These are phyloP conservation scores for Cyclocybe cylindracea DNA, from an alignment of 768 basidiomycete genomes.

Conservation along the genomic window DNA sequence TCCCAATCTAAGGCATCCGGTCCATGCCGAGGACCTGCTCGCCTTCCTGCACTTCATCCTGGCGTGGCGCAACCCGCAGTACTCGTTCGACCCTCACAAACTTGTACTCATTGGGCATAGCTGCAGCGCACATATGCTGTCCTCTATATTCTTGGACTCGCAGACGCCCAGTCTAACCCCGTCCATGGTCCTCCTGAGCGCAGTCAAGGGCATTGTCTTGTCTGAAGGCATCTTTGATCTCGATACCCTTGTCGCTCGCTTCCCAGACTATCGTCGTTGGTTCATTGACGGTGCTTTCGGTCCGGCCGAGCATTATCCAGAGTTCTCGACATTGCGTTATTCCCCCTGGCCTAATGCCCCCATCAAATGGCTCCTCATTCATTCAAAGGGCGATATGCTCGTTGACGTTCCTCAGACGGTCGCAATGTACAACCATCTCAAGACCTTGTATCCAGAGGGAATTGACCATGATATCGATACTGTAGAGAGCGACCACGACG, in stretches of 20 bases:
- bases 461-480: slow-evolving; percentile 36
- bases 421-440: slow-evolving; percentile 58
- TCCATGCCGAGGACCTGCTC: slow-evolving; percentile 68
- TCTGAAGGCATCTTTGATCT: slow-evolving; percentile 84
- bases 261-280: slow-evolving; percentile 69
- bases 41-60: slow-evolving; percentile 59
- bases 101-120: slow-evolving; percentile 77
- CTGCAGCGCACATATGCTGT: slow-evolving; percentile 80
- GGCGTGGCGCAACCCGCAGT: slow-evolving; percentile 42
- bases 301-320: slow-evolving; percentile 42
- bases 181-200: slow-evolving; percentile 35
- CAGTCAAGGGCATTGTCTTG: slow-evolving; percentile 55
- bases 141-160: slow-evolving; percentile 65
- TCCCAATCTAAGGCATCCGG: slow-evolving; percentile 59
- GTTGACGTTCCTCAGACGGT: slow-evolving; percentile 66
- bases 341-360: slow-evolving; percentile 31
- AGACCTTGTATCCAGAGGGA: slow-evolving; percentile 23
- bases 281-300: slow-evolving; percentile 73
- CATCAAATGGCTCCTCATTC: slow-evolving; percentile 70
- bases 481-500: slow-evolving; percentile 55
- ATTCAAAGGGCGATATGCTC: slow-evolving; percentile 72
- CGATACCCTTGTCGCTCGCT: slow-evolving; percentile 59
- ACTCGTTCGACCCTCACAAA: slow-evolving; percentile 35
- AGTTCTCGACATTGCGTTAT: slow-evolving; percentile 46
- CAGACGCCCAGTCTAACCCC: slow-evolving; percentile 49